Conservation (phyloP, 2,329 filamentous ascomycete species). For the Leptodontidium sp. region DNA sequence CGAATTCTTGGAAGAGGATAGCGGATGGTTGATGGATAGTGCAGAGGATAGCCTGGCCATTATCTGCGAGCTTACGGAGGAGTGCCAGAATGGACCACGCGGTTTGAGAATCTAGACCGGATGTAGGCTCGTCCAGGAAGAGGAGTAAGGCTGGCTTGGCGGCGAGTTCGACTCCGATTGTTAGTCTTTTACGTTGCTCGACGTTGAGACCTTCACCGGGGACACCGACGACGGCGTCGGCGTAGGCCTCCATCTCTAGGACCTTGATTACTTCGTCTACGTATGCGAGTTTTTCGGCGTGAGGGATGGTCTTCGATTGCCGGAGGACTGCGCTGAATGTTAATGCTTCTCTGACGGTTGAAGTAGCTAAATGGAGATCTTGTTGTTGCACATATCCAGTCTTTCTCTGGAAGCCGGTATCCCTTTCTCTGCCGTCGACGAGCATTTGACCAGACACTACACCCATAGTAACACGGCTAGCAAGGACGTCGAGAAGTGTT, state of each 20-base stretch:
- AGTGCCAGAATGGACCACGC: conserved; percentile 92
- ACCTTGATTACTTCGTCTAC: conserved; percentile 92
- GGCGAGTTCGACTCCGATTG: conserved; percentile 92
- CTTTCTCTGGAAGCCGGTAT: conserved; percentile 87
- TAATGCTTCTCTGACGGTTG: conserved; percentile 87
- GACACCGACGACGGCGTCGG: conserved; percentile 89
- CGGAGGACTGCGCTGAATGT: conserved; percentile 86
- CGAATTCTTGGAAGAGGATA: conserved; percentile 92
- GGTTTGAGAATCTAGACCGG: conserved; percentile 90
- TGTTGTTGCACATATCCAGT: conserved; percentile 79
- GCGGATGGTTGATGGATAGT: conserved; percentile 98
- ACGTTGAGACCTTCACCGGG: conserved; percentile 85
- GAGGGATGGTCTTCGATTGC: conserved; percentile 78
- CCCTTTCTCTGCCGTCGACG: conserved; percentile 70
- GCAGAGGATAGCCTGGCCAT: conserved; percentile 92
- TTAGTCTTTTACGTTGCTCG: conserved; percentile 78
- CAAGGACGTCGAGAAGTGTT: conserved; percentile 85
- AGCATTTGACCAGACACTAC: conserved; percentile 86
- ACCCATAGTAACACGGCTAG: conserved; percentile 87
- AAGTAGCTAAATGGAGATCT: conserved; percentile 85
- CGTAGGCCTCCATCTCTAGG: conserved; percentile 88
- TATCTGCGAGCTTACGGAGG: conserved; percentile 87
- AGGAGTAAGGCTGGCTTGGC: conserved; percentile 89
- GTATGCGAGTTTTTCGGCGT: conserved; percentile 82
- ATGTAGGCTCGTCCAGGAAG: conserved; percentile 95